These are phyloP conservation scores for Saturnispora silvae DNA, from an alignment of 805 yeast species.

Conservation along the genomic window DNA sequence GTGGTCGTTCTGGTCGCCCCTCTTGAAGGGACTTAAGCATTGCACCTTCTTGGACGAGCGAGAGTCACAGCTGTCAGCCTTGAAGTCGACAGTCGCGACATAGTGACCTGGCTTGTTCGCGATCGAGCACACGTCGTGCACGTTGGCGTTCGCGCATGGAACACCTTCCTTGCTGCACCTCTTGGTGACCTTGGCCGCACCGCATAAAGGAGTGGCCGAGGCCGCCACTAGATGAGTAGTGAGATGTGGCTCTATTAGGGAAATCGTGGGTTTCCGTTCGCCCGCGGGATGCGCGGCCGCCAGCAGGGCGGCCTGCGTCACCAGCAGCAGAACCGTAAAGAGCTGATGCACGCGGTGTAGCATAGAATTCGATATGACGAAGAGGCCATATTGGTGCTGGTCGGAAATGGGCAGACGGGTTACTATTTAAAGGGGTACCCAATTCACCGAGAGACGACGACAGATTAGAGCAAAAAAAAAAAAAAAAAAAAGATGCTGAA, in stretches of 20 bases:
- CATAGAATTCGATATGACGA: no score
- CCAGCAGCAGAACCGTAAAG: not conserved
- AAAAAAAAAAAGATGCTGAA: no score
- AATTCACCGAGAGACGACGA: no score
- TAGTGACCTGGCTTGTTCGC: not conserved
- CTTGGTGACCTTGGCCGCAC: not conserved
- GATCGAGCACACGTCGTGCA: not conserved
- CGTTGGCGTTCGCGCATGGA: not conserved
- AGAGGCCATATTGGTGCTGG: no score
- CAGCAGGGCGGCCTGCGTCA: no score
- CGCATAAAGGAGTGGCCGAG: not conserved
- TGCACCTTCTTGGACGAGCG: no score
- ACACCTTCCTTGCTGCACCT: not conserved
- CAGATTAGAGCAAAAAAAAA: no score
- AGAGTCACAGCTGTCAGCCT: conserved; percentile 3
- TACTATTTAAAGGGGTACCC: no score
- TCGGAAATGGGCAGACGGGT: no score
- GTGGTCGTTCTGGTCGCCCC: not conserved
- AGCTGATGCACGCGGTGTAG: no score
- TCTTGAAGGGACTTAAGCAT: not conserved
- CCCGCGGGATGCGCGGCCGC: no score
- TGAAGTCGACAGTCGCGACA: conserved; percentile 2
- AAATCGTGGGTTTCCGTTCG: no score
- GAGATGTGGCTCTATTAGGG: not conserved
- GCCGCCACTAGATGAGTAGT: not conserved